Conservation (phyloP, 768 basidiomycete genomes). For the Suillus americanus region DNA sequence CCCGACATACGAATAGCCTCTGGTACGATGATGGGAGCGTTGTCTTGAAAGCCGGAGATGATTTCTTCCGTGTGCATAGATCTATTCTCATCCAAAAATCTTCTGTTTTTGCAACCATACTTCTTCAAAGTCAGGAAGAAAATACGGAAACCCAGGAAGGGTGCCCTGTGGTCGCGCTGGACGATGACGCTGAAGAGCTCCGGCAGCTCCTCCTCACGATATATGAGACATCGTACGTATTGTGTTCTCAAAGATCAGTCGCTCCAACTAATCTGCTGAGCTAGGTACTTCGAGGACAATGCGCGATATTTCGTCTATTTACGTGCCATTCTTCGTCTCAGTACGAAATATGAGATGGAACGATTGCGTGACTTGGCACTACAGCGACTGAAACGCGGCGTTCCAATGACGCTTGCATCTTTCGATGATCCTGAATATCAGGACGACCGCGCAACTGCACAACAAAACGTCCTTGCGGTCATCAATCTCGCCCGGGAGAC, state of each 20-base stretch:
- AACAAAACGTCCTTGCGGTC: neutral
- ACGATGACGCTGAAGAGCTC: neutral
- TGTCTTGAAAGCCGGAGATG: neutral
- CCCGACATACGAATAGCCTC: neutral
- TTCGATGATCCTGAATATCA: neutral
- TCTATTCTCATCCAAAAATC: neutral
- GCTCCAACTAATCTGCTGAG: neutral
- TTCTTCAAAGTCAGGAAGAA: neutral
- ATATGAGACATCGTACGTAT: neutral
- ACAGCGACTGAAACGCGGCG: neutral
- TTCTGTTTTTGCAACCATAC: neutral
- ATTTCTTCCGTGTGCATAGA: neutral
- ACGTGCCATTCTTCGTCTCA: neutral
- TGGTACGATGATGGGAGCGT: neutral
- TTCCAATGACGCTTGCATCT: neutral
- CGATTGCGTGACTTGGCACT: neutral
- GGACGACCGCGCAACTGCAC: neutral
- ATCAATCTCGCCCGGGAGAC: slow-evolving; percentile 7
- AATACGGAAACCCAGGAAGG: neutral
- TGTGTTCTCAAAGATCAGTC: neutral
- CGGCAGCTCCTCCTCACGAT: neutral
- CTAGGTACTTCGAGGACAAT: neutral
- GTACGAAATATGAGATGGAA: neutral
- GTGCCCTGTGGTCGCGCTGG: neutral
- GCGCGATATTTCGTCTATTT: neutral